Evolutionary conservation across 1,284 basidiomycete genomes (phyloP).

Genomic region (Kalmanozyma brasiliensis): DNA sequence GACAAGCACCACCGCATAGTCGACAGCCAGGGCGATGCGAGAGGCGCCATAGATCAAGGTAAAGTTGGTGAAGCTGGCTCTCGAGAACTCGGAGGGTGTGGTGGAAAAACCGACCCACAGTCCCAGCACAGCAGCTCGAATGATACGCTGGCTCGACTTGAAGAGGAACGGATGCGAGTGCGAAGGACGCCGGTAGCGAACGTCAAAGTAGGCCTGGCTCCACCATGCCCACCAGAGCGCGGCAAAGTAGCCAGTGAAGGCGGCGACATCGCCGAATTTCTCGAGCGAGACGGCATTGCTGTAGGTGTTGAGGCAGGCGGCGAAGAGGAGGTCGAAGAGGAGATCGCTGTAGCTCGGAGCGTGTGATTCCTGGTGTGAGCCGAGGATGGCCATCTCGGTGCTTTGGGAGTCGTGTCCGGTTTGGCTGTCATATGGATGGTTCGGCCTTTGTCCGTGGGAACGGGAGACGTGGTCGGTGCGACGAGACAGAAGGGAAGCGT

Average conservation of each 20-base stretch:
- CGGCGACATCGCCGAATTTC: slow-evolving; percentile 25
- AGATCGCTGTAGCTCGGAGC: slow-evolving; percentile 43
- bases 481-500: slow-evolving; percentile 13
- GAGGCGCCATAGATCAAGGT: slow-evolving; percentile 38
- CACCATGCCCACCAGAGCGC: slow-evolving; percentile 51
- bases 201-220: slow-evolving; percentile 47
- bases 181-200: slow-evolving; percentile 29
- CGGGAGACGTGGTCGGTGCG: neutral
- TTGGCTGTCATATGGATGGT: no score
- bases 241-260: slow-evolving; percentile 41
- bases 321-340: slow-evolving; percentile 48
- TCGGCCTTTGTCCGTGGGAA: neutral
- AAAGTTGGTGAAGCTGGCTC: slow-evolving; percentile 44
- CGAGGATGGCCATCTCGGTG: slow-evolving; percentile 13
- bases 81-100: slow-evolving; percentile 45
- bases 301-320: slow-evolving; percentile 45
- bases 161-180: slow-evolving; percentile 25
- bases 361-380: slow-evolving; percentile 20
- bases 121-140: slow-evolving; percentile 33
- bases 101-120: slow-evolving; percentile 46
- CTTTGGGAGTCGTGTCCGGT: neutral
- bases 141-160: slow-evolving; percentile 25
- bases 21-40: slow-evolving; percentile 27
- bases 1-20: slow-evolving; percentile 18
- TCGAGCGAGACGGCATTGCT: slow-evolving; percentile 38